Conservation (phyloP, 1,139 yeast species). For the Yamadazyma friedrichii region DNA sequence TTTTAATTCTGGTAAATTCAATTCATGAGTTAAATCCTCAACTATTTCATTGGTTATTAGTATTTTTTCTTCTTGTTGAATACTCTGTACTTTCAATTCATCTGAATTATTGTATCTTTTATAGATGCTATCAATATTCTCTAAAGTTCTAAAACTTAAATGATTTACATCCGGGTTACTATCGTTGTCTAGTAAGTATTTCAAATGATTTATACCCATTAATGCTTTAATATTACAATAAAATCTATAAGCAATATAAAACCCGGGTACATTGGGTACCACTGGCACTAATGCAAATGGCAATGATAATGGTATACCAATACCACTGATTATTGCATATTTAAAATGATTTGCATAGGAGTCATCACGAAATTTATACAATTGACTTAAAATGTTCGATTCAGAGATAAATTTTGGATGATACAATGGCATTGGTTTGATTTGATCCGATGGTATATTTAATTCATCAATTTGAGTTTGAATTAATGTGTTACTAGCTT, state of each 20-base stretch:
- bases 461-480: conserved; percentile 33
- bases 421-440: conserved; percentile 42
- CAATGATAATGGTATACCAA: conserved; percentile 72
- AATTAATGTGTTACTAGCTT: conserved; percentile 15
- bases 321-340: conserved; percentile 44
- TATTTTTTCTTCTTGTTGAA: conserved; percentile 27
- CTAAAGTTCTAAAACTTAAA: conserved; percentile 19
- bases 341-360: conserved; percentile 31
- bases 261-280: conserved; percentile 95
- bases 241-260: conserved; percentile 76
- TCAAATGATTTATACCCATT: conserved; percentile 70
- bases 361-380: conserved; percentile 26
- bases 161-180: conserved; percentile 12
- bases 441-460: conserved; percentile 29
- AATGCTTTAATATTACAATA: conserved; percentile 84
- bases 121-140: conserved; percentile 11
- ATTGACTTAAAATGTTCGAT: conserved; percentile 30
- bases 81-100: conserved; percentile 14
- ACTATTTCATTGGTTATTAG: conserved; percentile 32
- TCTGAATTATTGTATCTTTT: conserved; percentile 4
- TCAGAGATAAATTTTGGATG: conserved; percentile 41
- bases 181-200: conserved; percentile 38
- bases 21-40: conserved; percentile 25
- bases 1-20: conserved; percentile 36
- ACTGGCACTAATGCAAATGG: conserved; percentile 84